Evolutionary conservation across 2,329 filamentous ascomycete genomes (phyloP).

Genomic region (Monosporascus sp.): DNA sequence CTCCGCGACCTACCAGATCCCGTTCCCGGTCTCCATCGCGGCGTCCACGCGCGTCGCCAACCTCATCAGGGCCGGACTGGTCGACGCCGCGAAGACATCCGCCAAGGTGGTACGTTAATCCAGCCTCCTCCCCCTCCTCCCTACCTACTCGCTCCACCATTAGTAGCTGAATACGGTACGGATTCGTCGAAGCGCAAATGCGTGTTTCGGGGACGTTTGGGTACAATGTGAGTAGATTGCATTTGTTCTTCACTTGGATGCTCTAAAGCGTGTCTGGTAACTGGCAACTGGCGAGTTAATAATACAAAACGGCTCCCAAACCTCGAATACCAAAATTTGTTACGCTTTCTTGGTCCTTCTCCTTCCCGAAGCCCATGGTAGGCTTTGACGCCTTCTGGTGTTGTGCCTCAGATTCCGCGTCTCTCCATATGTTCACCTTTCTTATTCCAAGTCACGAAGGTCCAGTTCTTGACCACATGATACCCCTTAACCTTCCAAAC

Average conservation of each 20-base stretch:
- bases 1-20: conserved; percentile 80
- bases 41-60: conserved; percentile 86
- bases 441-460: neutral
- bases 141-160: neutral
- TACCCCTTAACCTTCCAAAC: neutral
- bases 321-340: too few relatives aligned
- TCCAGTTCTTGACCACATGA: neutral
- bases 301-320: neutral
- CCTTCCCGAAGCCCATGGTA: too few relatives aligned
- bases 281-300: neutral
- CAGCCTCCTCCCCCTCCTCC: neutral
- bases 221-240: neutral
- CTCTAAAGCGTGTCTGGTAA: neutral
- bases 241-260: neutral
- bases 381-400: too few relatives aligned
- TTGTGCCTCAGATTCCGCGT: too few relatives aligned
- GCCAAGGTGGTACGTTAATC: conserved; percentile 60
- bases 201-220: conserved; percentile 22
- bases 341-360: too few relatives aligned
- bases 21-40: conserved; percentile 86
- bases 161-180: neutral
- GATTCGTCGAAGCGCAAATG: conserved; percentile 34
- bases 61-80: conserved; percentile 79
- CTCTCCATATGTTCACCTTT: neutral
- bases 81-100: conserved; percentile 72